Base-by-base conservation (phyloP, 805 yeast genomes). In the Hanseniaspora singularis region DNA sequence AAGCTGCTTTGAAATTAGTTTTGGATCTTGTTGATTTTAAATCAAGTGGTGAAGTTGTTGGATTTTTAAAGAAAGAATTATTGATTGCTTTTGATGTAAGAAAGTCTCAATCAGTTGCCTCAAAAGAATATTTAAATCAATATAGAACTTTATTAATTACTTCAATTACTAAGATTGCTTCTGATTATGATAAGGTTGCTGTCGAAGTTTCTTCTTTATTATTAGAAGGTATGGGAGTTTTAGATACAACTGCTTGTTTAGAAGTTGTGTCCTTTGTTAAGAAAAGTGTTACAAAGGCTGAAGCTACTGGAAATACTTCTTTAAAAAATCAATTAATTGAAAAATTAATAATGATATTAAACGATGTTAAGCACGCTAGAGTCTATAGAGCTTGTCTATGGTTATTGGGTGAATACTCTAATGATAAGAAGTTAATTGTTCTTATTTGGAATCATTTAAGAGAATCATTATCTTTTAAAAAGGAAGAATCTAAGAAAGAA, bases 371-470 rank as follows among this genome's bases (percentile, higher is more conserved):
- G 60, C 79, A 92, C 50, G 94, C 95, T 11, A 87, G 87, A 57
- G 95, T 92, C 10, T 82, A 78, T 67, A 79, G 97, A 54, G 94
- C 95, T 26, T 86, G 94, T 0, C 69, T 94, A 51, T 92, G 99
- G 99, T 79, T 92, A 42, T 66, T 92, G 56, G 98, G 99, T 64
- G 98, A 94, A 65, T 92, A 87, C 63, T 70, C 88, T 33, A 57
- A 73, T 38, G 80, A 79, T 44, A 86, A 79, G 53, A 63, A 70
- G 22, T 81, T 81, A 44, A 78, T 92, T 51, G 82, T 81, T 61
- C 73, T 71, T 22, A 79, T 94, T 4, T 94, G 98, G 98, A 81
- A 76, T 56, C 82, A 76, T 53, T 76, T 92, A 52, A 79, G 96
- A 61, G 62, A 74, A 27, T 77, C 84, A 52, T 76, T 92, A 30